Conservation (phyloP, 1,284 basidiomycete genomes). For the Coniferiporia weirii region DNA sequence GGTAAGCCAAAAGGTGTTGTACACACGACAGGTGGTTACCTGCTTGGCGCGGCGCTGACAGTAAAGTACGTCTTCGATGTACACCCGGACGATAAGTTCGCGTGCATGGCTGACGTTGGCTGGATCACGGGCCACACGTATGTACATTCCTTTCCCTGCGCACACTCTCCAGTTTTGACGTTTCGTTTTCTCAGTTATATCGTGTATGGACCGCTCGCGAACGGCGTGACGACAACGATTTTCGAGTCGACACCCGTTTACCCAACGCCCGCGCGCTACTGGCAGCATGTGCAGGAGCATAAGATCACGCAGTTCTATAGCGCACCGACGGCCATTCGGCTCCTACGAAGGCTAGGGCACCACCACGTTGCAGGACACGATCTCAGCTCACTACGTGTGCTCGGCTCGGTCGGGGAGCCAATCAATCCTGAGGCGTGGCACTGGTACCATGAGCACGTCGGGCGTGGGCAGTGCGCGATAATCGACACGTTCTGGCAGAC, state of each 20-base stretch:
- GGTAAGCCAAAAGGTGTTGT: constrained; percentile 98
- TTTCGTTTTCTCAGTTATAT: constrained; percentile 53
- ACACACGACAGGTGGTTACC: constrained; percentile 91
- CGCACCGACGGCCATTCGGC: constrained; percentile 89
- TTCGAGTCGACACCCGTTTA: constrained; percentile 98
- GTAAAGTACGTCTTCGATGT: constrained; percentile 97
- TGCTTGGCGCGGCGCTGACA: constrained; percentile 86
- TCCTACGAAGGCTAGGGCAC: constrained; percentile 84
- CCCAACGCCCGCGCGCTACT: constrained; percentile 94
- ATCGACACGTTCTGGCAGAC: constrained; percentile 99
- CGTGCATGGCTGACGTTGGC: constrained; percentile 98
- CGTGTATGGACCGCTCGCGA: constrained; percentile 90
- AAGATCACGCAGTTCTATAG: constrained; percentile 94
- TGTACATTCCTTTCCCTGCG: no score
- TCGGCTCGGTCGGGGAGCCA: constrained; percentile 95
- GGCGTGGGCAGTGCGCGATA: constrained; percentile 84
- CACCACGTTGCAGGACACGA: constrained; percentile 86
- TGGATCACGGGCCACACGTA: constrained; percentile 97
- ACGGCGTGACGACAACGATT: constrained; percentile 89
- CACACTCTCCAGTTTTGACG: no score
- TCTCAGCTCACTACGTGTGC: constrained; percentile 77
- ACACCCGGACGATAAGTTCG: constrained; percentile 88
- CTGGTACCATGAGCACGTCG: constrained; percentile 97
- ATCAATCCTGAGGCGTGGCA: constrained; percentile 99
- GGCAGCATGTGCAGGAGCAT: constrained; percentile 93